Percentiles rank a stretch among this genome's conserved stretches.
These are phyloP conservation scores for Candida anutae DNA, from an alignment of 1,139 yeast species.

Conservation along the genomic window DNA sequence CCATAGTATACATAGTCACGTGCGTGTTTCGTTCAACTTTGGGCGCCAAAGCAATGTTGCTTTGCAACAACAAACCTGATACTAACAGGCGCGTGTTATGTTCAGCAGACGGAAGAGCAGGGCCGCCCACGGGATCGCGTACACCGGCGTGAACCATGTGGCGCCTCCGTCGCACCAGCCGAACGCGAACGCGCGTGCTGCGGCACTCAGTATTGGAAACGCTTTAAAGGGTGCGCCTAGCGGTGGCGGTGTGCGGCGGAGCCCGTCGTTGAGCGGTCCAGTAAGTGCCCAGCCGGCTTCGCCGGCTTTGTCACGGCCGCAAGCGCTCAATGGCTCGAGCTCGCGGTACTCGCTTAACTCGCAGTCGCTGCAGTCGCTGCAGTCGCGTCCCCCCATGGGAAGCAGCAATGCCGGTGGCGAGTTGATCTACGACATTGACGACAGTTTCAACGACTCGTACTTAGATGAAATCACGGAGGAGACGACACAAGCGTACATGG, in stretches of 20 bases:
- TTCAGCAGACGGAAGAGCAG: conserved; percentile 30
- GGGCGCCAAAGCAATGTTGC: neutral
- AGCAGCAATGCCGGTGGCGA: conserved; percentile 1
- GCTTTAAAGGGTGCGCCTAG: conserved; percentile 12
- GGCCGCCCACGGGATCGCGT: conserved; percentile 22
- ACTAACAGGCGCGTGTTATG: conserved; percentile 11
- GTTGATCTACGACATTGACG: conserved; percentile 20
- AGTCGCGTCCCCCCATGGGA: neutral
- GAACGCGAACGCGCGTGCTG: conserved; percentile 36
- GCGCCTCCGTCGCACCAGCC: conserved; percentile 30
- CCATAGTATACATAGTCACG: neutral
- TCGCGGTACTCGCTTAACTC: neutral
- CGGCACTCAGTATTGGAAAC: conserved; percentile 40
- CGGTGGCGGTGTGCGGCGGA: conserved; percentile 5
- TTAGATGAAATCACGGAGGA: conserved; percentile 21
- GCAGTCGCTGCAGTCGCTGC: neutral
- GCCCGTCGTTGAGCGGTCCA: conserved; percentile 2
- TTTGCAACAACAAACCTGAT: neutral
- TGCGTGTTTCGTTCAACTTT: neutral
- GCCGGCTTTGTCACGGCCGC: conserved; percentile 1
- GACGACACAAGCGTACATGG: conserved; percentile 2
- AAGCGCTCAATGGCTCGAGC: conserved; percentile 1
- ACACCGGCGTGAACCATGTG: conserved; percentile 39
- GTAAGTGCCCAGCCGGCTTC: conserved; percentile 5
- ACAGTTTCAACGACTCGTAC: conserved; percentile 21